Evolutionary conservation across 2,329 filamentous ascomycete species (phyloP).

Genomic region (Parastagonospora avenae): DNA sequence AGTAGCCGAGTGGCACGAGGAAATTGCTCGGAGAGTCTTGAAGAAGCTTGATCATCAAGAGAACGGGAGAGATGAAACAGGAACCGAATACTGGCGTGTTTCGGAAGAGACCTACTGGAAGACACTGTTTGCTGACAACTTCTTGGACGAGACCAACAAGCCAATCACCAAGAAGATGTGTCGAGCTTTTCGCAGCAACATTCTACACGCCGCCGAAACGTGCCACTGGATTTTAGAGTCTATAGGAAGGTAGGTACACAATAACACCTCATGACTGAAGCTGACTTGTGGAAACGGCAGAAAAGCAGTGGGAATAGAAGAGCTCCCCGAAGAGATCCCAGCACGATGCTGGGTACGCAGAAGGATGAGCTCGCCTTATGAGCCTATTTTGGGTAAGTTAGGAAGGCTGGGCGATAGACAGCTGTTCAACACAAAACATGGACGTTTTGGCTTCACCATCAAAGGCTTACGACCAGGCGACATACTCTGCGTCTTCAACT

Average conservation of each 20-base stretch:
- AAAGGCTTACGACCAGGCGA: slow-evolving; percentile 1
- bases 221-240: not conserved
- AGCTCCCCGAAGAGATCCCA: not conserved
- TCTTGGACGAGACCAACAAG: not conserved
- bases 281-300: too few relatives aligned
- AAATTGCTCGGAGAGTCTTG: not conserved
- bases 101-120: slow-evolving; percentile 1
- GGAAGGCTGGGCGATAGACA: not conserved
- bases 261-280: not conserved
- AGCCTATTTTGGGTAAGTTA: not conserved
- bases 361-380: not conserved
- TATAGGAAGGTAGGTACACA: not conserved
- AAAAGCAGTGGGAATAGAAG: not conserved
- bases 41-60: not conserved
- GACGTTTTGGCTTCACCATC: not conserved
- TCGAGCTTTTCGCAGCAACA: not conserved
- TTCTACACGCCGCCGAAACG: not conserved
- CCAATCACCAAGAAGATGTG: not conserved
- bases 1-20: not conserved
- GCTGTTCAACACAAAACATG: not conserved
- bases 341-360: not conserved
- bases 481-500: slow-evolving; percentile 3
- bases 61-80: not conserved
- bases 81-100: not conserved
- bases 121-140: not conserved